These are phyloP conservation scores for Selenicereus undatus DNA, from an alignment of 148 eudicot genomes.

Conservation along the genomic window DNA sequence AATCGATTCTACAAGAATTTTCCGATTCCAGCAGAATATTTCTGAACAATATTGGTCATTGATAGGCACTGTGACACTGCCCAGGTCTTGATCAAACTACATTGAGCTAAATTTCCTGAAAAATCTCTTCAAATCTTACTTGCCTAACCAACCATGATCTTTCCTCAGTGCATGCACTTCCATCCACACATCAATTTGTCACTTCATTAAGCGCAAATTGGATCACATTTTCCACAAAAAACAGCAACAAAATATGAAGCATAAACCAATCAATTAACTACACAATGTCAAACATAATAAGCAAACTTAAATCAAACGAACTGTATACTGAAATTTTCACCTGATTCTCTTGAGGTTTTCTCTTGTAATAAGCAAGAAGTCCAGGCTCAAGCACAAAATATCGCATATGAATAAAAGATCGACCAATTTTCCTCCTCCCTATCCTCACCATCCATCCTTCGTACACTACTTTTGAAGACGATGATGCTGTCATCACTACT, in stretches of 20 bases:
- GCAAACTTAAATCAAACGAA: not conserved
- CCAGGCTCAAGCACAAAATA: slow-evolving; percentile 88
- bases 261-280: not conserved
- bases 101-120: not conserved
- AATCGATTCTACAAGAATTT: not conserved
- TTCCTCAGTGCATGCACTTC: not conserved
- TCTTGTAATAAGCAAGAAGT: slow-evolving; percentile 91
- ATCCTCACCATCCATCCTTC: slow-evolving; percentile 99
- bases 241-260: not conserved
- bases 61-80: not conserved
- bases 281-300: not conserved
- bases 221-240: slow-evolving; percentile 11
- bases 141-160: not conserved
- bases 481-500: slow-evolving; percentile 19
- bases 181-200: not conserved
- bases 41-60: not conserved
- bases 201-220: slow-evolving; percentile 1
- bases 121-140: not conserved
- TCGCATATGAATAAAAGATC: slow-evolving; percentile 95
- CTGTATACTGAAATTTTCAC: slow-evolving; percentile 25
- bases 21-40: not conserved
- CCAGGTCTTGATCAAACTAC: slow-evolving; percentile 2
- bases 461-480: slow-evolving; percentile 69
- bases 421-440: slow-evolving; percentile 88
- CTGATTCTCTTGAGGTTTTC: slow-evolving; percentile 95